Evolutionary conservation across 306 rosid genomes (phyloP).

Genomic region (Senna siamea): DNA sequence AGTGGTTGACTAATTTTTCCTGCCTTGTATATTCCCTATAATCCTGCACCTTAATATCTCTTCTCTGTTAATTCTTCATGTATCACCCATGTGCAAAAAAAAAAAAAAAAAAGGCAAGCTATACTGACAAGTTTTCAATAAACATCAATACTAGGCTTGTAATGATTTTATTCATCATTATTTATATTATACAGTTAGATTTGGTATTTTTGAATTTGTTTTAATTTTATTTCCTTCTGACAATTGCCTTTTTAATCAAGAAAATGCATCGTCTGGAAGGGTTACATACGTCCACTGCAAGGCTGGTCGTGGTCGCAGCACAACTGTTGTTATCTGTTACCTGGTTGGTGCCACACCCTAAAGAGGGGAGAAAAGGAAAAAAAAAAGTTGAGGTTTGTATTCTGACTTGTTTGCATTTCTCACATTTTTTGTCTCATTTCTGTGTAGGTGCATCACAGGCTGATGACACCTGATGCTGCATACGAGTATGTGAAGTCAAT

Average conservation of each 20-base stretch:
- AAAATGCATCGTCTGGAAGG: constrained; percentile 68
- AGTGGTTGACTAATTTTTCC: neutral
- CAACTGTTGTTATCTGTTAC: constrained; percentile 91
- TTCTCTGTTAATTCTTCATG: neutral
- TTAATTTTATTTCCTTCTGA: constrained; percentile 13
- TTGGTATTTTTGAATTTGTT: constrained; percentile 4
- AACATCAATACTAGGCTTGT: neutral
- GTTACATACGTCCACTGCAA: constrained; percentile 98
- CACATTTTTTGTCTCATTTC: constrained; percentile 31
- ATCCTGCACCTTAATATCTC: constrained; percentile 4
- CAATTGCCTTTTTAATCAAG: constrained; percentile 44
- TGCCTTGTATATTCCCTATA: neutral
- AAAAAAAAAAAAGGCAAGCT: neutral
- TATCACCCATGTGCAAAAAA: neutral
- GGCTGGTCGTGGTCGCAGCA: constrained; percentile 99
- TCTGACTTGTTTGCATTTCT: constrained; percentile 28
- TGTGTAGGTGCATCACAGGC: constrained; percentile 79
- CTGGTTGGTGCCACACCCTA: constrained; percentile 59
- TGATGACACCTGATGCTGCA: constrained; percentile 89
- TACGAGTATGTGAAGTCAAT: constrained; percentile 78
- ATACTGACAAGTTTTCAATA: neutral
- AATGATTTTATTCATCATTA: neutral
- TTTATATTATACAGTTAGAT: neutral
- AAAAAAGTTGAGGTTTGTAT: neutral
- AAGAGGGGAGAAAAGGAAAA: neutral